phyloP scores from a whole-genome alignment of 179 eudicot species.

The Drosera spatulata region DNA sequence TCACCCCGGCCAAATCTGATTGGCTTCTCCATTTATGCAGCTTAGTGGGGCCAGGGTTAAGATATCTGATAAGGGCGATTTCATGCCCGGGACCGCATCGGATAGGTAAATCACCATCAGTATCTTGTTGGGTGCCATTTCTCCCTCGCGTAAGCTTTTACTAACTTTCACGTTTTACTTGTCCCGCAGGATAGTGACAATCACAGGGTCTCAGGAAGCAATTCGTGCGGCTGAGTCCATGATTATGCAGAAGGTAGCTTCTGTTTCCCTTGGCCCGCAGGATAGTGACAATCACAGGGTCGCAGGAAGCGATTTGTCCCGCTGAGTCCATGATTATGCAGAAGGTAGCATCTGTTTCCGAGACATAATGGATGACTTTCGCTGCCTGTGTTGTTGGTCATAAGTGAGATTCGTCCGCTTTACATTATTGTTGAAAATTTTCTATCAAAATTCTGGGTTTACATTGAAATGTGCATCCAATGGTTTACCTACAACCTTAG shows the following conservation, averaged over 20 bases:
- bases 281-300: no score
- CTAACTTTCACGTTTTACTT: not conserved
- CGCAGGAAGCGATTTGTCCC: no score
- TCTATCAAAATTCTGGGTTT: no score
- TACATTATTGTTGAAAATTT: no score
- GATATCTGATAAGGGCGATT: constrained; percentile 94
- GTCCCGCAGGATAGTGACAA: constrained; percentile 78
- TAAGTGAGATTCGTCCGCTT: no score
- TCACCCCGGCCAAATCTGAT: no score
- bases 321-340: no score
- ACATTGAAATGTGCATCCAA: no score
- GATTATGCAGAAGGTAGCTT: constrained; percentile 29
- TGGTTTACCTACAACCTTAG: no score
- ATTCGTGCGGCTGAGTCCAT: constrained; percentile 45
- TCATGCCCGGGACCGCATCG: constrained; percentile 75
- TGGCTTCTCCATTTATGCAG: constrained; percentile 26
- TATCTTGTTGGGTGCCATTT: not conserved
- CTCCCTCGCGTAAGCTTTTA: not conserved
- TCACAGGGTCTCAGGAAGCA: constrained; percentile 71
- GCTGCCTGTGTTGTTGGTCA: no score
- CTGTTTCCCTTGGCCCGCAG: constrained; percentile 13
- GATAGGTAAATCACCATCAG: constrained; percentile 45
- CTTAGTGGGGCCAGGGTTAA: constrained; percentile 86
- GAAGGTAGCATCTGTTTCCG: no score
- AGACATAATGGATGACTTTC: no score